Evolutionary conservation across 345 rosid genomes (phyloP).

Genomic region (Melastoma malabathricum): DNA sequence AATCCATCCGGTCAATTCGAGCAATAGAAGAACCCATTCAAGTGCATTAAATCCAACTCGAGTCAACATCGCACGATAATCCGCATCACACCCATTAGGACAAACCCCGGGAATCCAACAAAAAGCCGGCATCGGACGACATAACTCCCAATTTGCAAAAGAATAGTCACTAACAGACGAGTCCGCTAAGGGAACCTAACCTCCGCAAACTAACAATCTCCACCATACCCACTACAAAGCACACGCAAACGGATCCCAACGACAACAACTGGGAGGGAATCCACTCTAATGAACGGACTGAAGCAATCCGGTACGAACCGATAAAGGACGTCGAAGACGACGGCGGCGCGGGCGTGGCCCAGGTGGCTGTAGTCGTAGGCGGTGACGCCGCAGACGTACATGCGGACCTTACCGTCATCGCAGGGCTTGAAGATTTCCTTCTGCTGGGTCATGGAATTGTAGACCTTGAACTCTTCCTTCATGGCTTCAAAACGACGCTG

Average conservation of each 20-base stretch:
- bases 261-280: background rate
- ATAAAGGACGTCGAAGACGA: constrained; percentile 65
- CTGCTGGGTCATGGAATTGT: constrained; percentile 59
- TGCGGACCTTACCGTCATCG: constrained; percentile 44
- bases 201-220: no score
- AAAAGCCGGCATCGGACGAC: no score
- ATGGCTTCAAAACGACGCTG: background rate
- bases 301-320: constrained; percentile 20
- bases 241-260: background rate
- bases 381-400: constrained; percentile 89
- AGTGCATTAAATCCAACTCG: background rate
- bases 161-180: no score
- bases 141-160: no score
- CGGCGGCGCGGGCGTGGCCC: constrained; percentile 87
- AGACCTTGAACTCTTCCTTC: constrained; percentile 25
- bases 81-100: background rate
- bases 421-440: constrained; percentile 42
- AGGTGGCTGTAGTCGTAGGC: constrained; percentile 83
- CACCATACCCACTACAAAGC: no score
- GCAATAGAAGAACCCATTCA: background rate
- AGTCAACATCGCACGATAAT: background rate
- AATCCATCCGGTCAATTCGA: constrained; percentile 3
- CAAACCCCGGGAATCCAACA: no score
- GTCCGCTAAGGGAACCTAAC: no score
- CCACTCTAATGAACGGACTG: background rate